phyloP scores from a whole-genome alignment of 257 asterid species.

The Scutellaria minor region DNA sequence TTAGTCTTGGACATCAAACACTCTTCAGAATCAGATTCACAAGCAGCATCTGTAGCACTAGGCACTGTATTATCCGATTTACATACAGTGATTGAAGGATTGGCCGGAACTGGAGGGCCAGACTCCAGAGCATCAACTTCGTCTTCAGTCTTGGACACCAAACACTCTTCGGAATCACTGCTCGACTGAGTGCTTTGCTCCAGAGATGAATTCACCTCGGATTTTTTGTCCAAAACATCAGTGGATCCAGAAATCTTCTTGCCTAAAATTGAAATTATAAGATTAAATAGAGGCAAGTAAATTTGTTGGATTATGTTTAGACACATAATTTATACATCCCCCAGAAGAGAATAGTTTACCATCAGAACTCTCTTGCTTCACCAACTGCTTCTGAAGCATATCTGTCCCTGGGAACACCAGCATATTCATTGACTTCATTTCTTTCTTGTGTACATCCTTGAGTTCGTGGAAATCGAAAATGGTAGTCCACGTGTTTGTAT shows the following conservation, averaged over 20 bases:
- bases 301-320: constrained; percentile 5
- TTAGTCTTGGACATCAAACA: constrained; percentile 9
- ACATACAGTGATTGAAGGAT: constrained; percentile 31
- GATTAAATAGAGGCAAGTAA: constrained; percentile 21
- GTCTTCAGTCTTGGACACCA: constrained; percentile 23
- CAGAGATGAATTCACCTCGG: constrained; percentile 40
- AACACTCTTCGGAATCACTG: constrained; percentile 16
- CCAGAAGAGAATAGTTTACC: constrained; percentile 48
- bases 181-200: constrained; percentile 34
- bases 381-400: constrained; percentile 83
- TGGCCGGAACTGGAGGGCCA: constrained; percentile 25
- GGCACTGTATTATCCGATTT: constrained; percentile 29
- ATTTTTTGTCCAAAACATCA: constrained; percentile 42
- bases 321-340: not conserved
- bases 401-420: constrained; percentile 96
- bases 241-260: constrained; percentile 37
- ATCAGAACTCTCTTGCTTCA: constrained; percentile 54
- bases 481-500: constrained; percentile 82
- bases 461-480: constrained; percentile 76
- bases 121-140: constrained; percentile 35
- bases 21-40: constrained; percentile 5
- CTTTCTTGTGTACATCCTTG: constrained; percentile 58
- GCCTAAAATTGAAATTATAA: constrained; percentile 39
- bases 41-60: constrained; percentile 19
- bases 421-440: constrained; percentile 75